Evolutionary conservation across 257 asterid species (phyloP), one percentile per base, ranked within the genome.

Genomic region (Eustoma russellianum): DNA sequence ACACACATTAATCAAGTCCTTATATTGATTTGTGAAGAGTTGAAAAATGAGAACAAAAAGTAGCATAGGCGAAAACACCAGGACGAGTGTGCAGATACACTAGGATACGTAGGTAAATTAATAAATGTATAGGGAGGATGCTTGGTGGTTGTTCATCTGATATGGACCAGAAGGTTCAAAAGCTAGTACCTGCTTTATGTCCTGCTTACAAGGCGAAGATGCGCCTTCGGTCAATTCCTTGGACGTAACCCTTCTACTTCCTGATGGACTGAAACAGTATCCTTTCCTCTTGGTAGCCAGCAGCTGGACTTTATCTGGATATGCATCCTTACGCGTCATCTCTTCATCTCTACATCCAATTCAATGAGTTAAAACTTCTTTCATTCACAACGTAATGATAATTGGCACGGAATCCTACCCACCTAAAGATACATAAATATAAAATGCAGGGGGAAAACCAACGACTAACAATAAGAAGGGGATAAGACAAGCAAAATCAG

Each of bases 191-290:
- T 91, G 98, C 73, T 76, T 80, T 65, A 84, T 66, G 58, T 83
- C 72, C 73, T 58, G 51, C 65, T 72, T 62, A 65, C 98, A 88
- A 57, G 86, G 77, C 55, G 88, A 83, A 81, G 80, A 92, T 4
- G 82, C 57, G 49, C 93, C 93, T 75, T 77, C 59, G 63, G 66
- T 74, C 10, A 33, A 56, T 67, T 82, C 93, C 50, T 73, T 71
- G 47, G 95, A 81, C 34, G 86, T 74, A 28, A 77, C 77, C 77
- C 70, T 92, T 53, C 55, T 71, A 70, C 69, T 67, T 46, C 83
- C 60, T 62, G 97, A 77, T 46, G 91, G 94, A 55, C 81, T 75
- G 38, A 92, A 80, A 71, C 98, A 92, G 59, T 68, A 52, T 17
- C 69, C 85, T 0, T 61, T 70, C 52, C 40, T 74, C 64, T 72